A percentile compares a stretch with the other conserved stretches of the same genome.
Evolutionary conservation across 2,329 filamentous ascomycete genomes (phyloP).

Genomic region (Endothia cerciana): DNA sequence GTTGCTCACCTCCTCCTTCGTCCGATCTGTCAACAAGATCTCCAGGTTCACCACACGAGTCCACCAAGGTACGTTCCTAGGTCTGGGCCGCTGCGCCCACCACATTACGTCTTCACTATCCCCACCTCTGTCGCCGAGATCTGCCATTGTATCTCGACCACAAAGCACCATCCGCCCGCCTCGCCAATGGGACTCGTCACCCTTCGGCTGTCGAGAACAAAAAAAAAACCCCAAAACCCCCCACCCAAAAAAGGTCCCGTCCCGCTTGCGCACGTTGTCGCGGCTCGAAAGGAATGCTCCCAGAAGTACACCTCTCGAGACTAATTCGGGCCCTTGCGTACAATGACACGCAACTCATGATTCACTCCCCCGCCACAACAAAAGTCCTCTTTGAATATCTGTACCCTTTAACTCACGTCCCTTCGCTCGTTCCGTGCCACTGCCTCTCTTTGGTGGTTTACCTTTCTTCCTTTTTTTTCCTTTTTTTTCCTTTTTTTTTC

Average conservation of each 20-base stretch:
- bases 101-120: not conserved
- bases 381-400: constrained; percentile 5
- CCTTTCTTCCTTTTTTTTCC: not conserved
- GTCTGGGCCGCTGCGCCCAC: not conserved
- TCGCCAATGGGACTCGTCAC: not conserved
- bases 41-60: not conserved
- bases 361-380: constrained; percentile 19
- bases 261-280: not conserved
- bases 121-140: not conserved
- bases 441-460: not conserved
- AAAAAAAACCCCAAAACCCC: too few species aligned
- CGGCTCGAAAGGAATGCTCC: constrained; percentile 9
- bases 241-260: constrained; percentile 7
- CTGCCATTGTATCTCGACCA: not conserved
- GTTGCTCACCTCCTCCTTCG: constrained; percentile 23
- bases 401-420: not conserved
- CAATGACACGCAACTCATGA: constrained; percentile 15
- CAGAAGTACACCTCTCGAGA: not conserved
- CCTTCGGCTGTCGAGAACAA: not conserved
- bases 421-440: constrained; percentile 12
- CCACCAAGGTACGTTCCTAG: constrained; percentile 2
- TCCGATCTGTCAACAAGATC: constrained; percentile 18
- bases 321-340: constrained; percentile 3
- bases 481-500: not conserved
- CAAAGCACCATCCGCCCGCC: not conserved